These are phyloP conservation scores for Ambrosia artemisiifolia DNA, from an alignment of 129 eudicot species.

Conservation along the genomic window DNA sequence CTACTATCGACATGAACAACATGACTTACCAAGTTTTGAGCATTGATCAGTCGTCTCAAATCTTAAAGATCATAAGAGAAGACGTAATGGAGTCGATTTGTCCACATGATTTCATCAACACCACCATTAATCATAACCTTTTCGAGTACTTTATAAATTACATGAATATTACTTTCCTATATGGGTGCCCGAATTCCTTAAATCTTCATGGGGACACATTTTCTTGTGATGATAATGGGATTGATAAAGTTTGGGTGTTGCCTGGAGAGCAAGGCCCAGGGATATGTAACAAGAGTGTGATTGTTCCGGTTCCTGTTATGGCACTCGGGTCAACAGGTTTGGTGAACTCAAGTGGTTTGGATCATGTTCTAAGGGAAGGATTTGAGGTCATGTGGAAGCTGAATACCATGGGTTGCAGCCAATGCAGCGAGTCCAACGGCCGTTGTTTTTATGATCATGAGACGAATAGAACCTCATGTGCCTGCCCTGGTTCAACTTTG, in stretches of 20 bases:
- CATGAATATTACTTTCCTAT: slow-evolving; percentile 46
- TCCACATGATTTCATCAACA: slow-evolving; percentile 55
- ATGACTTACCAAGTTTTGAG: slow-evolving; percentile 46
- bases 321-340: slow-evolving; percentile 18
- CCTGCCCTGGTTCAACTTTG: slow-evolving; percentile 32
- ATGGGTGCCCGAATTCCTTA: slow-evolving; percentile 47
- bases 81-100: slow-evolving; percentile 49
- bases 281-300: slow-evolving; percentile 47
- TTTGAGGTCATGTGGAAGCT: slow-evolving; percentile 45
- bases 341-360: slow-evolving; percentile 31
- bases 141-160: slow-evolving; percentile 39
- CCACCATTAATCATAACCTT: slow-evolving; percentile 45
- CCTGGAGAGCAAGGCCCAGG: slow-evolving; percentile 44
- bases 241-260: slow-evolving; percentile 27
- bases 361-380: slow-evolving; percentile 32
- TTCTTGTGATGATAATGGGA: slow-evolving; percentile 26
- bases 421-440: slow-evolving; percentile 40
- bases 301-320: slow-evolving; percentile 38
- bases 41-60: slow-evolving; percentile 35
- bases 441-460: slow-evolving; percentile 36
- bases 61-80: slow-evolving; percentile 50
- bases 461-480: slow-evolving; percentile 28
- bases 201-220: slow-evolving; percentile 16
- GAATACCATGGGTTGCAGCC: slow-evolving; percentile 29
- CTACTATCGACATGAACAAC: slow-evolving; percentile 42